Conservation (phyloP, 2,329 filamentous ascomycete species). For the Apiospora hydei region DNA sequence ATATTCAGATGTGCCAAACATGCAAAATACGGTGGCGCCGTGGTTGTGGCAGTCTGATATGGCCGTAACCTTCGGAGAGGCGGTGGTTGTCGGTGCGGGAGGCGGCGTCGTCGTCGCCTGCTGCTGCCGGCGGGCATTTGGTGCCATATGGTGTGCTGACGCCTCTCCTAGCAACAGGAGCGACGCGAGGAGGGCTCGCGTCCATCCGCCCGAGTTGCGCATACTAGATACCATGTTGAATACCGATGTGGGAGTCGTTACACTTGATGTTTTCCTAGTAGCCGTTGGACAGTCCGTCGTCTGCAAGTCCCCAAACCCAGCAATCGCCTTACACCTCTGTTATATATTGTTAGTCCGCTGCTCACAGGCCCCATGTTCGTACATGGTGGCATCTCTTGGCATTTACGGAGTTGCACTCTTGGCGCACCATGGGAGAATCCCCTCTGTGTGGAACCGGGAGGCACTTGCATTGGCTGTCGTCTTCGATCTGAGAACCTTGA, state of each 20-base stretch:
- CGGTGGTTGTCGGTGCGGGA: constrained; percentile 36
- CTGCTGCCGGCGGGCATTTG: constrained; percentile 21
- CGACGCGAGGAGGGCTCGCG: neutral
- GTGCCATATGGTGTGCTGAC: constrained; percentile 2
- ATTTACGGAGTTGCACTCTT: constrained; percentile 10
- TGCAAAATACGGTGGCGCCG: constrained; percentile 47
- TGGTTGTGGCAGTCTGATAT: constrained; percentile 62
- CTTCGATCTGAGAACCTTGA: constrained; percentile 12
- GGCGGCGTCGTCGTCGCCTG: constrained; percentile 32
- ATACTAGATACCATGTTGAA: neutral
- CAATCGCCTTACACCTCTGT: neutral
- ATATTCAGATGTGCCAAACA: constrained; percentile 39
- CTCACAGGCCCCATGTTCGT: neutral
- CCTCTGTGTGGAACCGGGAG: neutral
- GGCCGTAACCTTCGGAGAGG: constrained; percentile 45
- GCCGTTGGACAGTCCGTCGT: neutral
- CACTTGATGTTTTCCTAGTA: neutral
- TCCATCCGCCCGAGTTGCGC: neutral
- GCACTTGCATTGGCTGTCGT: neutral
- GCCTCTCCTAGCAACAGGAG: neutral
- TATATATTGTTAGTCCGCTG: neutral
- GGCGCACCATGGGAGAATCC: neutral
- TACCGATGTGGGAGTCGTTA: neutral
- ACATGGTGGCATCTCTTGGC: constrained; percentile 2
- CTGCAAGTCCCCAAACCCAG: neutral